A percentile compares a stretch with the other conserved stretches of the same genome.
Conservation (phyloP, 768 basidiomycete genomes). For the Chalciporus chontae region DNA sequence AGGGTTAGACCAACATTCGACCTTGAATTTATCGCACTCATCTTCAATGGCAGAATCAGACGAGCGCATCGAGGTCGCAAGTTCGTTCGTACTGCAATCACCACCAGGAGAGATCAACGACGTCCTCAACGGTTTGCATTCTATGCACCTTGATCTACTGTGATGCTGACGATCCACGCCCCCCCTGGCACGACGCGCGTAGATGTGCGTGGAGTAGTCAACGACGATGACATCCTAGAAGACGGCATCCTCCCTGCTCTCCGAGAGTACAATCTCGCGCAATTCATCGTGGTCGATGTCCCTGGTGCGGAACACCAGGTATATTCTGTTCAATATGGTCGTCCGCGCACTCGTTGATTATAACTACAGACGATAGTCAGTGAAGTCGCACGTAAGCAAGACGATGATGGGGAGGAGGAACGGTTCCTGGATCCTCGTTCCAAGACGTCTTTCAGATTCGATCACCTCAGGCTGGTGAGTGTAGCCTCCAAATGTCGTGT, state of each 20-base stretch:
- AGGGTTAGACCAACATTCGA: constrained; percentile 17
- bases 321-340: constrained; percentile 18
- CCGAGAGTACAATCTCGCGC: constrained; percentile 80
- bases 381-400: constrained; percentile 54
- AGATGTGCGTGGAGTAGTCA: constrained; percentile 91
- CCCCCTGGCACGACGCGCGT: constrained; percentile 13
- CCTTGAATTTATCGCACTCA: neutral
- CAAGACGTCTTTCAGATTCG: constrained; percentile 74
- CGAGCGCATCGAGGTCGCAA: constrained; percentile 69
- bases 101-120: constrained; percentile 98
- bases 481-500: constrained; percentile 8
- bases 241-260: constrained; percentile 74
- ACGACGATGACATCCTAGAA: constrained; percentile 81
- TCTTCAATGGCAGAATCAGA: constrained; percentile 47
- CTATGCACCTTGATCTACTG: constrained; percentile 1
- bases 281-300: constrained; percentile 86
- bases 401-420: constrained; percentile 45
- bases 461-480: constrained; percentile 80
- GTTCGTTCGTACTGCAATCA: constrained; percentile 79
- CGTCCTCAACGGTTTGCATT: constrained; percentile 76
- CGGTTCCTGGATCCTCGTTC: constrained; percentile 84
- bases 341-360: neutral
- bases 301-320: constrained; percentile 76
- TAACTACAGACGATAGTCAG: constrained; percentile 73
- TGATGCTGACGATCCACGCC: neutral